Evolutionary conservation across 257 asterid species (phyloP).

Genomic region (Solanum etuberosum): DNA sequence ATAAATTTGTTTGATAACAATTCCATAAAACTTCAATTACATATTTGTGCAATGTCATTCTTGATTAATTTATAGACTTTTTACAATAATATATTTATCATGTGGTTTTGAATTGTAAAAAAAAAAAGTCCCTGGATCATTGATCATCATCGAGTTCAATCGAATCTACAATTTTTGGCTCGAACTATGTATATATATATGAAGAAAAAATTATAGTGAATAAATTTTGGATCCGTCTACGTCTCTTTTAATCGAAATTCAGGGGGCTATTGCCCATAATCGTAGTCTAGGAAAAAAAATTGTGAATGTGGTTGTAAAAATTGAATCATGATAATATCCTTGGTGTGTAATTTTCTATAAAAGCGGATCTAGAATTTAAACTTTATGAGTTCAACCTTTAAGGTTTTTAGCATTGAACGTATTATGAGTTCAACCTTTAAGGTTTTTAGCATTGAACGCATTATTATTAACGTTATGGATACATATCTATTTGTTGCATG

Average conservation of each 20-base stretch:
- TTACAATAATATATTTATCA: background rate
- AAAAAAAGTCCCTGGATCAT: background rate
- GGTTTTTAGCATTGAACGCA: background rate
- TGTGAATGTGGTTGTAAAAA: background rate
- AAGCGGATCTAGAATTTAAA: background rate
- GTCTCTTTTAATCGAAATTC: background rate
- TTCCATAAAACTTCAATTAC: background rate
- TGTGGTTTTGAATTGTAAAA: background rate
- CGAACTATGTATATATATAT: background rate
- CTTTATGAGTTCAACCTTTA: background rate
- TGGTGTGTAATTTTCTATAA: background rate
- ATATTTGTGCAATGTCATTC: background rate
- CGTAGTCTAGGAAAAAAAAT: background rate
- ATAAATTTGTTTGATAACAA: background rate
- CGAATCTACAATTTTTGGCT: background rate
- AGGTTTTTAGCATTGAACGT: too few relatives aligned
- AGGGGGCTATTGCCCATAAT: background rate
- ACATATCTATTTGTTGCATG: background rate
- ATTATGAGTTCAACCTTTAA: background rate
- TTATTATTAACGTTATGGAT: background rate
- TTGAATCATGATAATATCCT: background rate
- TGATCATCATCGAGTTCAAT: background rate
- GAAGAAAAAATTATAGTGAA: background rate
- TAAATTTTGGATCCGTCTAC: background rate
- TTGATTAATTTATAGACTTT: background rate